Evolutionary conservation across 2,329 filamentous ascomycete species (phyloP).

Genomic region (Fusarium mangiferae): DNA sequence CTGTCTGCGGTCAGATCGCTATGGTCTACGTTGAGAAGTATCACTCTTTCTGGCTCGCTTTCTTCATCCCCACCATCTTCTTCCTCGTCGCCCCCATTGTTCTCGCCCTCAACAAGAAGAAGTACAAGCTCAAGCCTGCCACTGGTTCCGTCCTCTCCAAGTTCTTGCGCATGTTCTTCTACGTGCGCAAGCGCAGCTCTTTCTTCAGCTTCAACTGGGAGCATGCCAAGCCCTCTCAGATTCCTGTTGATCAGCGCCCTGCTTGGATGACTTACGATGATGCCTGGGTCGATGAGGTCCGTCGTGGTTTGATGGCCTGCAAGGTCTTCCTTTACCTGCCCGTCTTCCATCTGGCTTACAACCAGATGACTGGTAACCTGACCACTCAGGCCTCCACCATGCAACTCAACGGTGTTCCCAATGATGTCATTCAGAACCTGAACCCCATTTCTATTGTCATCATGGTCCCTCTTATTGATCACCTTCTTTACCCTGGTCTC

Average conservation of each 20-base stretch:
- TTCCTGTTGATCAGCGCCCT: constrained; percentile 67
- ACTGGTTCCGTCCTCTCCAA: constrained; percentile 78
- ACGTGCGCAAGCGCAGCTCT: constrained; percentile 72
- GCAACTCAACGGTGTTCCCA: constrained; percentile 76
- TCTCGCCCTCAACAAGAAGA: constrained; percentile 67
- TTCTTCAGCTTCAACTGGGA: constrained; percentile 76
- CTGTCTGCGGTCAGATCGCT: constrained; percentile 64
- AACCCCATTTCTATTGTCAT: constrained; percentile 81
- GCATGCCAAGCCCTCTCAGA: constrained; percentile 71
- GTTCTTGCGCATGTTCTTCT: constrained; percentile 68
- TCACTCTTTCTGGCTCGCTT: constrained; percentile 80
- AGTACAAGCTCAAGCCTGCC: constrained; percentile 72
- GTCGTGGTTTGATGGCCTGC: constrained; percentile 75
- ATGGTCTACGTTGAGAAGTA: constrained; percentile 83
- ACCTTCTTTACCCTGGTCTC: constrained; percentile 74
- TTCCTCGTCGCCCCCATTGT: constrained; percentile 72
- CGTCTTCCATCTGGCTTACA: constrained; percentile 69
- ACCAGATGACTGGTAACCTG: constrained; percentile 70
- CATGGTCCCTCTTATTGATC: constrained; percentile 77
- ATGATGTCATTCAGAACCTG: constrained; percentile 80
- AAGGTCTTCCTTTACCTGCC: constrained; percentile 78
- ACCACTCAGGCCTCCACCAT: constrained; percentile 73
- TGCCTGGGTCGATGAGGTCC: constrained; percentile 82
- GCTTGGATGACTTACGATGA: constrained; percentile 86
- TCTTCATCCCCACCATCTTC: constrained; percentile 72